Conservation (phyloP, 331 rosid genomes). For the Phaseolus coccineus region DNA sequence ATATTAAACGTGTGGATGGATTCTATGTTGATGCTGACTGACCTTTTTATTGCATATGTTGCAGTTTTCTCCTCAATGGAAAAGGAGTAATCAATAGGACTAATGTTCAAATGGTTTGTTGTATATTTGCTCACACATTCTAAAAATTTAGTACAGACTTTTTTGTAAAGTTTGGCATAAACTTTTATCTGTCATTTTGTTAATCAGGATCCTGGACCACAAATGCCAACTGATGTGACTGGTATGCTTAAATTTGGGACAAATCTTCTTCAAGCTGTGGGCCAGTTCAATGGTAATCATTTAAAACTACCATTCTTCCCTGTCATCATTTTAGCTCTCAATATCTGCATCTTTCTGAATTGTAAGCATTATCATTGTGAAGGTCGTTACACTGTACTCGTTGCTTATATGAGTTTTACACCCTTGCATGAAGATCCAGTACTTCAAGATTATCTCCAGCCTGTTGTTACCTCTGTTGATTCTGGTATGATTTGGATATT, state of each 20-base stretch:
- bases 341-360: conserved; percentile 46
- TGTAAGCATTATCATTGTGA: conserved; percentile 43
- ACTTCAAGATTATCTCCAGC: conserved; percentile 74
- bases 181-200: conserved; percentile 36
- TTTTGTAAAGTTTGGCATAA: conserved; percentile 38
- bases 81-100: conserved; percentile 72
- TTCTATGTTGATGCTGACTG: conserved; percentile 45
- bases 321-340: conserved; percentile 45
- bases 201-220: conserved; percentile 90
- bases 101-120: conserved; percentile 66
- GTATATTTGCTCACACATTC: conserved; percentile 28
- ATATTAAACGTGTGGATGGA: conserved; percentile 28
- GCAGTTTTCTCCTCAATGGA: conserved; percentile 93
- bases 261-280: conserved; percentile 91
- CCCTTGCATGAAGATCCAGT: conserved; percentile 56
- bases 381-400: conserved; percentile 78
- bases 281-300: conserved; percentile 82
- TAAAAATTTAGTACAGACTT: conserved; percentile 33
- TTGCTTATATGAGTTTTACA: conserved; percentile 71
- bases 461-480: conserved; percentile 54
- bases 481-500: conserved; percentile 62
- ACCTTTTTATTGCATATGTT: conserved; percentile 26
- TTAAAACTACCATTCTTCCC: conserved; percentile 36
- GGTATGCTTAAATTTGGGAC: conserved; percentile 76
- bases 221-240: conserved; percentile 80